phyloP scores from a whole-genome alignment of 345 rosid species.

The rapeseed (Brassica napus) region DNA sequence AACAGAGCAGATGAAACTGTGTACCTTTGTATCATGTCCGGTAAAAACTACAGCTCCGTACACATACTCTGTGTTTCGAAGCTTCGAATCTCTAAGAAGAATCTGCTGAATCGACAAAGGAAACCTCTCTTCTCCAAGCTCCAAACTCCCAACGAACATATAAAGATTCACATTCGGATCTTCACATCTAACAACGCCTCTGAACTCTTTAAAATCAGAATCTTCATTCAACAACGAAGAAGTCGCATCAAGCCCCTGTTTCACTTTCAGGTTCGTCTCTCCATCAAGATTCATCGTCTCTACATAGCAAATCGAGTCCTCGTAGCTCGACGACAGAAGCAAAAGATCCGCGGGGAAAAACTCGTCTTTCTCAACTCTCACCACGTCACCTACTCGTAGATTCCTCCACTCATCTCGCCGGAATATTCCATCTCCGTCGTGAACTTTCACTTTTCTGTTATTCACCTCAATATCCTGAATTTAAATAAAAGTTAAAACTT shows the following conservation, averaged over 20 bases:
- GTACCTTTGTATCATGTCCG: constrained; percentile 84
- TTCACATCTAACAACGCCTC: constrained; percentile 70
- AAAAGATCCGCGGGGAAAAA: constrained; percentile 90
- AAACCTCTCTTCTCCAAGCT: constrained; percentile 53
- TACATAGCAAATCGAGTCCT: constrained; percentile 83
- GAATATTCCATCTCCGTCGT: constrained; percentile 57
- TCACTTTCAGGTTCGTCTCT: constrained; percentile 91
- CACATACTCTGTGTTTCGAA: constrained; percentile 77
- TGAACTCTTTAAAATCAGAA: constrained; percentile 59
- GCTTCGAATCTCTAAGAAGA: constrained; percentile 87
- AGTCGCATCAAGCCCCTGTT: constrained; percentile 79
- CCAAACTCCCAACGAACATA: constrained; percentile 72
- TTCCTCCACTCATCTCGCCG: constrained; percentile 64
- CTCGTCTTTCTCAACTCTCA: constrained; percentile 81
- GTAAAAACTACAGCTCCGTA: constrained; percentile 85
- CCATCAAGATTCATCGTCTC: constrained; percentile 99
- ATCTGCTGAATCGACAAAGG: constrained; percentile 85
- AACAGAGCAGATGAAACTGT: not conserved
- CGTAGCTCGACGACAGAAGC: constrained; percentile 79
- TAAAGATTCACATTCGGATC: constrained; percentile 93
- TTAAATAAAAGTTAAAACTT: not conserved
- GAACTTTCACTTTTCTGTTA: constrained; percentile 75
- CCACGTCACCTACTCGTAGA: constrained; percentile 83
- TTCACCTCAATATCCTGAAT: constrained; percentile 79
- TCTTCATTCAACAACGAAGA: constrained; percentile 56